These are phyloP conservation scores for Acacia pycnantha DNA, from an alignment of 331 rosid species.

Conservation along the genomic window DNA sequence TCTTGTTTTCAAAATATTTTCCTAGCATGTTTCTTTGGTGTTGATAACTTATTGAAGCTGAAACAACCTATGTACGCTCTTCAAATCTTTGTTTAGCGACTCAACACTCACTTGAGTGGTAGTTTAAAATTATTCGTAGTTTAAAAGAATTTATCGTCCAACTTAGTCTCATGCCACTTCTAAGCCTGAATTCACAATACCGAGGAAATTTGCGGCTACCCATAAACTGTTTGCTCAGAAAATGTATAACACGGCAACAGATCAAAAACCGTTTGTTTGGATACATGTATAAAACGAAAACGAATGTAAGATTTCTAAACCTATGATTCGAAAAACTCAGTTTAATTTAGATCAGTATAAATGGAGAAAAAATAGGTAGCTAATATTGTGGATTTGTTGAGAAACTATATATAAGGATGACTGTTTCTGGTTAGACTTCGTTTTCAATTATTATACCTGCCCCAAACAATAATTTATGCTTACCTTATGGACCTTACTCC, in stretches of 20 bases:
- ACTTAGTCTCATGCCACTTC: background rate
- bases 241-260: background rate
- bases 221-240: background rate
- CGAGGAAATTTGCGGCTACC: background rate
- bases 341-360: background rate
- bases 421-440: background rate
- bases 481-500: background rate
- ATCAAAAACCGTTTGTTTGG: background rate
- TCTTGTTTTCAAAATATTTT: background rate
- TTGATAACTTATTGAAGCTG: background rate
- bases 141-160: background rate
- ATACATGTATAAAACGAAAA: background rate
- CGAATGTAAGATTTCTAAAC: background rate
- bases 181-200: background rate
- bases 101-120: background rate
- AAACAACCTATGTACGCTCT: background rate
- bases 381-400: background rate
- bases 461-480: background rate
- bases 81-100: background rate
- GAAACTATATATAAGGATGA: background rate
- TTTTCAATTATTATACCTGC: background rate
- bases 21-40: background rate
- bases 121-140: background rate
- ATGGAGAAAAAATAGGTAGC: background rate
- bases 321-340: background rate